Percentiles rank a stretch among this genome's conserved stretches.
Conservation (phyloP, 179 eudicot genomes). For the Sideroxylon spinosum region DNA sequence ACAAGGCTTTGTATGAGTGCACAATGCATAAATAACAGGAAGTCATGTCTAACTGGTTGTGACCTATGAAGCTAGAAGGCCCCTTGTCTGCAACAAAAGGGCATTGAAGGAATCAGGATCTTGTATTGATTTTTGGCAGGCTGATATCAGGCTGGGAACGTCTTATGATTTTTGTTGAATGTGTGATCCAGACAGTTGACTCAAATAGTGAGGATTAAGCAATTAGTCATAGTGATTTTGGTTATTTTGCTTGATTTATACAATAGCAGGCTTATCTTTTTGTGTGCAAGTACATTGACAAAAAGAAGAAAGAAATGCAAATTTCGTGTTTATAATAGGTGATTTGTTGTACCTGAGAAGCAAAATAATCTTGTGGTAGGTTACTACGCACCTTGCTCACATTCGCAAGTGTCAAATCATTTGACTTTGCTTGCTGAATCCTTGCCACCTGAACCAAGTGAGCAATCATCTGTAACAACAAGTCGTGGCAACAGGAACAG, state of each 20-base stretch:
- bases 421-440: constrained; percentile 82
- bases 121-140: background rate
- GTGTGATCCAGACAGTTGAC: constrained; percentile 6
- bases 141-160: background rate
- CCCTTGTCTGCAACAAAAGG: background rate
- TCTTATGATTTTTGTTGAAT: background rate
- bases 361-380: constrained; percentile 42
- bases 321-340: background rate
- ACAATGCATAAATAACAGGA: background rate
- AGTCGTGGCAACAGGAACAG: constrained; percentile 64
- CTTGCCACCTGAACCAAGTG: constrained; percentile 63
- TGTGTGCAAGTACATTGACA: background rate
- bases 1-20: background rate
- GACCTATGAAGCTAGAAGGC: background rate
- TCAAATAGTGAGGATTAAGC: background rate
- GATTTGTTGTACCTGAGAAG: background rate
- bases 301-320: background rate
- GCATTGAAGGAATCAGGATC: background rate
- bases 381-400: constrained; percentile 78
- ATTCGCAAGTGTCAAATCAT: constrained; percentile 63
- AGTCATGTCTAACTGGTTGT: background rate
- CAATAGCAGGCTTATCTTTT: background rate
- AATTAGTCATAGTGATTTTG: background rate
- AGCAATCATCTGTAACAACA: constrained; percentile 28
- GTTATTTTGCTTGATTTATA: background rate